Evolutionary conservation across 129 eudicot species (phyloP).

Genomic region (Escallonia rubra): DNA sequence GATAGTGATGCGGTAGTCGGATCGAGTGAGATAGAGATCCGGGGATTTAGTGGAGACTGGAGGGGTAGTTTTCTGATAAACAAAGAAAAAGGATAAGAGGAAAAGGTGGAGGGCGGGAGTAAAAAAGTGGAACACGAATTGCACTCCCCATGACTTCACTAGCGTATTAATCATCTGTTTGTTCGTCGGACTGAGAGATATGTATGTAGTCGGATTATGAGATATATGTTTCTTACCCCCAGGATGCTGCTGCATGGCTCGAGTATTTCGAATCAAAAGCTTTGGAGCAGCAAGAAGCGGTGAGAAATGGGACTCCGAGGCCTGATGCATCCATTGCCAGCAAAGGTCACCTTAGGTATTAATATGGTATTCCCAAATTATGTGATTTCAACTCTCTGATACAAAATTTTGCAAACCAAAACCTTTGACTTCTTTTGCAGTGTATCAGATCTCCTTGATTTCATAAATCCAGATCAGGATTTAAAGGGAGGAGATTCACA

Average conservation of each 20-base stretch:
- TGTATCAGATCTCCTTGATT: constrained; percentile 98
- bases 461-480: constrained; percentile 87
- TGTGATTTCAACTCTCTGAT: constrained; percentile 20
- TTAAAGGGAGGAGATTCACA: constrained; percentile 67
- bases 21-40: no score
- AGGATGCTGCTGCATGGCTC: constrained; percentile 99
- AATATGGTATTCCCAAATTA: constrained; percentile 44
- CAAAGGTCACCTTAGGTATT: constrained; percentile 99
- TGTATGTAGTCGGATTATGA: no score
- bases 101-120: no score
- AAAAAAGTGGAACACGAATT: no score
- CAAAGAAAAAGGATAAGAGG: no score
- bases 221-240: constrained; percentile 2
- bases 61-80: no score
- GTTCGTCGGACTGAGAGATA: no score
- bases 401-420: constrained; percentile 13
- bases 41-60: no score
- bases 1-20: no score
- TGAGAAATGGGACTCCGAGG: constrained; percentile 93
- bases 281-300: constrained; percentile 97
- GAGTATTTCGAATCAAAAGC: constrained; percentile 99
- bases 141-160: no score
- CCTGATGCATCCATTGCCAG: constrained; percentile 98
- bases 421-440: constrained; percentile 49
- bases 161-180: no score